Base-by-base conservation (phyloP, 768 basidiomycete genomes). In the Gymnopilus junonius region DNA sequence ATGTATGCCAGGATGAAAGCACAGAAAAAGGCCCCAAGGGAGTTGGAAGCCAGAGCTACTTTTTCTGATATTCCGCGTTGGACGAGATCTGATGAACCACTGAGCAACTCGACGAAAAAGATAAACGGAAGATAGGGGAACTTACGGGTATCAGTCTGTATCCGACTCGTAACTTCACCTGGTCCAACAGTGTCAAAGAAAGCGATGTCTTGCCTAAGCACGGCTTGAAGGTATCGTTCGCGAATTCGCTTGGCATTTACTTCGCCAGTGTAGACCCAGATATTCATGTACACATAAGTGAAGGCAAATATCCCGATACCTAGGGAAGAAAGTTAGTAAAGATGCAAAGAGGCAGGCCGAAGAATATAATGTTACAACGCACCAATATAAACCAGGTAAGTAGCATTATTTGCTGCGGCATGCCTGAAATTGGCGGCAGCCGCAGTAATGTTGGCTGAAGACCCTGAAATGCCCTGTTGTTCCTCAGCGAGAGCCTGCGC, bases 151-250 rank as follows among this genome's bases (percentile, higher is more conserved):
- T 93, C 91, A 0, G 91, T 92, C 72, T 93, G 90, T 65, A 97
- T 97, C 37, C 95, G 87, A 5, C 95, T 97, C 0, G 96, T 91
- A n/a, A 98, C 89, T 72, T 97, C 96, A 63, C 96, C 96, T 4
- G 95, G 90, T 25, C 96, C 95, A 59, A 97, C 85, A 17, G 88
- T 86, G 73, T 98, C 96, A 71, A 97, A 97, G 78, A 85, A 97
- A 11, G 89, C 88, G 64, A 96, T 89, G 65, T 94, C 89, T 71
- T 97, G 96, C 29, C 94, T 87, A 2, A 98, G 80, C 11, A 95
- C 77, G 1, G 95, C 87, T 58, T 83, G 76, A 10, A 97, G 85
- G 73, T 97, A 97, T 17, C 75, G 80, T 76, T 97, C 94, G 25
- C 96, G 87, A 40, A 97, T 83, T 31, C 95, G 87, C 71, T 90